Base-by-base conservation (phyloP, 352 stramenopile genomes). In the Globisporangium nagaii region DNA sequence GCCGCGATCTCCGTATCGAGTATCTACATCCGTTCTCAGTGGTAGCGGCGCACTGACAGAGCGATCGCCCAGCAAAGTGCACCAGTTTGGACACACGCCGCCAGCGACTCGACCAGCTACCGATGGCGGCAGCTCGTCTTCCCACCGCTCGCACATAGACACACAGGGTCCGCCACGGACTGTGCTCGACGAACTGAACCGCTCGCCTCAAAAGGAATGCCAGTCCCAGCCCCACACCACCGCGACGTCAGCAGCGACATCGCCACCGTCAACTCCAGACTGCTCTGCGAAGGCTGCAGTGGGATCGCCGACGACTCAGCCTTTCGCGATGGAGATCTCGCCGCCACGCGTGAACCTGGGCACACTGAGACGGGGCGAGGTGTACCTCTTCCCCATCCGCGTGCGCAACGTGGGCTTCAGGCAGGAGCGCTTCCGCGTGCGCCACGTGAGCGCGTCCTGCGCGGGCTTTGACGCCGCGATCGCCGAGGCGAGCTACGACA, bases 341-440 rank as follows among this genome's bases (percentile, higher is more conserved):
- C 75, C 79, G 28, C 63, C 71, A 1, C 60, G 53, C 7, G 68
- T 88, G 35, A 45, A 46, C 2, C 52, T 90, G 15, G 70, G 63
- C 10, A 63, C 62, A 2, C 49, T 90, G 2, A 52, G 58, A 9
- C 54, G 63, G 6, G 68, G 61, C 1, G 73, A 87, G 62, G 76
- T 90, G 9, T 90, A 88, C 28, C 50, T 90, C 12, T 86, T 88
- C 48, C 76, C 76, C 15, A 42, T 88, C 17, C 75, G 79, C 31
- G 59, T 86, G 25, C 79, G 75, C 40, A 92, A 92, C 31, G 68
- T 92, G 13, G 79, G 77, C 3, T 70, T 61, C 28, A 79, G 69
- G 48, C 71, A 88, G 40, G 75, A 92, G 34, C 81, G 79, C 8
- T 92, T 85, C 44, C 79, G 79, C 19, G 75, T 88, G 4, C 71